Evolutionary conservation across 352 stramenopile genomes (phyloP).

Genomic region (Pythium aquatile): DNA sequence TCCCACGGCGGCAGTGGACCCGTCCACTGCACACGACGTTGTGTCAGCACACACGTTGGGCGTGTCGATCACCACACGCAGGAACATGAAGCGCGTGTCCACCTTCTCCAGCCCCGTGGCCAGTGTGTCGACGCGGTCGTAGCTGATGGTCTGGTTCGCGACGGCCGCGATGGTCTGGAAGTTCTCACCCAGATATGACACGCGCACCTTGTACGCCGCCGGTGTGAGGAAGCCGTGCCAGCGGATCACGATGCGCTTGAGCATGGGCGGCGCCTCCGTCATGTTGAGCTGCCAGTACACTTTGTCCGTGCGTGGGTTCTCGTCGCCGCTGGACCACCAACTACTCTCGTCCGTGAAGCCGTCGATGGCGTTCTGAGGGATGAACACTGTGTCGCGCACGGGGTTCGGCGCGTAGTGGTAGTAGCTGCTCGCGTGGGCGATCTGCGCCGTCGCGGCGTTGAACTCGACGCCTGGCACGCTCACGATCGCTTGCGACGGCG

Average conservation of each 20-base stretch:
- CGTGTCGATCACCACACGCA: constrained; percentile 50
- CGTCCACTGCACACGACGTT: constrained; percentile 43
- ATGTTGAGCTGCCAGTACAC: constrained; percentile 82
- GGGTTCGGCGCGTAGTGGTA: constrained; percentile 67
- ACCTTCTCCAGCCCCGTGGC: constrained; percentile 42
- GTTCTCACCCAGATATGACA: constrained; percentile 56
- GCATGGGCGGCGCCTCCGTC: constrained; percentile 36
- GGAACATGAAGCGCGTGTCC: constrained; percentile 47
- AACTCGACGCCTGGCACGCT: constrained; percentile 68
- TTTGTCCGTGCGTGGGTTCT: constrained; percentile 27
- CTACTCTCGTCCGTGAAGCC: constrained; percentile 67
- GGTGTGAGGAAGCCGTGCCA: constrained; percentile 77
- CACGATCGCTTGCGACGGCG: constrained; percentile 28
- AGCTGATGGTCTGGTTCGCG: constrained; percentile 37
- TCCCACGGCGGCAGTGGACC: constrained; percentile 6
- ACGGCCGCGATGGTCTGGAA: constrained; percentile 62
- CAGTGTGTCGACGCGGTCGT: constrained; percentile 72
- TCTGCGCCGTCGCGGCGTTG: constrained; percentile 57
- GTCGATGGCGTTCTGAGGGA: constrained; percentile 68
- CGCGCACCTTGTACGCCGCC: constrained; percentile 49
- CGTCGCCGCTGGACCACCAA: constrained; percentile 72
- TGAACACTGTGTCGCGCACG: constrained; percentile 55
- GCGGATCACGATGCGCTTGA: constrained; percentile 64
- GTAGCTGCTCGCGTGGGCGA: constrained; percentile 66
- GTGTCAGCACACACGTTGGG: constrained; percentile 49